phyloP scores from a whole-genome alignment of 2,329 filamentous ascomycete species.

The Phaeosphaeria sp. region DNA sequence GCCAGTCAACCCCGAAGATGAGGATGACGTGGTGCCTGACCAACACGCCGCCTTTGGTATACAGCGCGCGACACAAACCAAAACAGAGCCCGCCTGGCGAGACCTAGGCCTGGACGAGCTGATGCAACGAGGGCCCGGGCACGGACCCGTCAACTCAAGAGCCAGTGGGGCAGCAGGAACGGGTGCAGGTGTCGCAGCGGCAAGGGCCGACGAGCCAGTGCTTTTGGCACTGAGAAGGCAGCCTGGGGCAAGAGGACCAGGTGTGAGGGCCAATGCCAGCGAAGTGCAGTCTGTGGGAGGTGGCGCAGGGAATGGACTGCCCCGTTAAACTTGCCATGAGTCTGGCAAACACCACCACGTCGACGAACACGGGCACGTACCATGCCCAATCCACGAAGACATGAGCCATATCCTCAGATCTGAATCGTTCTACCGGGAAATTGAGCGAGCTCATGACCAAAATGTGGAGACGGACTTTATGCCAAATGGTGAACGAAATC shows the following conservation, averaged over 20 bases:
- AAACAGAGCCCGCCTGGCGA: constrained; percentile 76
- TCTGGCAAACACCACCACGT: neutral
- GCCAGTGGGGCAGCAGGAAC: constrained; percentile 12
- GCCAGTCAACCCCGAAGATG: constrained; percentile 84
- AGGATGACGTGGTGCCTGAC: constrained; percentile 87
- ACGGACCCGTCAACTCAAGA: constrained; percentile 8
- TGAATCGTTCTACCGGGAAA: neutral
- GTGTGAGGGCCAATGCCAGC: constrained; percentile 13
- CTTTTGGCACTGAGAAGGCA: constrained; percentile 39
- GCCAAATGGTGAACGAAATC: neutral
- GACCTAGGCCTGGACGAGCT: constrained; percentile 76
- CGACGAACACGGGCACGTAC: neutral
- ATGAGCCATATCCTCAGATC: neutral
- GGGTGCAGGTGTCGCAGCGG: constrained; percentile 10
- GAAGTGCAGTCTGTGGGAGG: constrained; percentile 18
- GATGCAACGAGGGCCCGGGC: constrained; percentile 67
- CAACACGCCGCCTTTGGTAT: constrained; percentile 90
- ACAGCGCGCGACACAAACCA: constrained; percentile 76
- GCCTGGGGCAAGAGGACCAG: constrained; percentile 29
- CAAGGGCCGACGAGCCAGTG: constrained; percentile 34
- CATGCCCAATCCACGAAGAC: neutral
- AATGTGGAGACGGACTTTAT: neutral
- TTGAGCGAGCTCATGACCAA: neutral
- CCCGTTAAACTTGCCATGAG: constrained; percentile 29
- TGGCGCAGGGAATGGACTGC: constrained; percentile 42